A percentile compares a stretch with the other conserved stretches of the same genome.
Evolutionary conservation across 108 stramenopile species (phyloP).

Genomic region (Discostella stelligeroides): DNA sequence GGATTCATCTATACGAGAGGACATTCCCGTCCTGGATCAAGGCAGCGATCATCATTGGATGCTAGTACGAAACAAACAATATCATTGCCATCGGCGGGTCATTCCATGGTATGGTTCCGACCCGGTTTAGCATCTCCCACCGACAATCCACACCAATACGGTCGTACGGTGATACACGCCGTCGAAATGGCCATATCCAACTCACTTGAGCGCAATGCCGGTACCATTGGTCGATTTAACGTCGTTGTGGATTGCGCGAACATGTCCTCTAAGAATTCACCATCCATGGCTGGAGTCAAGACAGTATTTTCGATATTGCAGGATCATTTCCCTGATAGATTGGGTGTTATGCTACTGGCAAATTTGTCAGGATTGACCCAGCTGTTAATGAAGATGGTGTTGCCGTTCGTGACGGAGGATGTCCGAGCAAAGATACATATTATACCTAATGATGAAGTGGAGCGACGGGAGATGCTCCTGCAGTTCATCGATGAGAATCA

Average conservation of each 20-base stretch:
- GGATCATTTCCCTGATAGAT: conserved; percentile 78
- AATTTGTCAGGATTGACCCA: conserved; percentile 61
- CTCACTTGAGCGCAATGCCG: conserved; percentile 48
- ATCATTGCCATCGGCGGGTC: conserved; percentile 32
- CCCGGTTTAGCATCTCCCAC: conserved; percentile 33
- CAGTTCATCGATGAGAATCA: conserved; percentile 59
- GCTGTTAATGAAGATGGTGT: conserved; percentile 63
- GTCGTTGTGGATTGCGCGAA: conserved; percentile 62
- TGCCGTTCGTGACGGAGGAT: conserved; percentile 68
- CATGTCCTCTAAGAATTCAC: conserved; percentile 45
- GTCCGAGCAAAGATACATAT: conserved; percentile 73
- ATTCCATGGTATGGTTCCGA: conserved; percentile 70
- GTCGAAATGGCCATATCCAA: conserved; percentile 66
- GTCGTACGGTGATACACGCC: conserved; percentile 54
- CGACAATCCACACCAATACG: conserved; percentile 44
- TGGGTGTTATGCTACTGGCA: conserved; percentile 61
- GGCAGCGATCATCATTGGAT: conserved; percentile 17
- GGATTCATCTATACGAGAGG: conserved; percentile 67
- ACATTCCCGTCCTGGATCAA: conserved; percentile 46
- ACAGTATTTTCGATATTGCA: conserved; percentile 62
- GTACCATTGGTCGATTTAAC: conserved; percentile 73
- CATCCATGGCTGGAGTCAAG: conserved; percentile 54
- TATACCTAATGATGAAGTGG: conserved; percentile 50
- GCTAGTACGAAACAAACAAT: conserved; percentile 5
- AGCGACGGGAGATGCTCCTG: conserved; percentile 50